Conservation (phyloP, 257 asterid genomes). For the Cynanchum wilfordii region DNA sequence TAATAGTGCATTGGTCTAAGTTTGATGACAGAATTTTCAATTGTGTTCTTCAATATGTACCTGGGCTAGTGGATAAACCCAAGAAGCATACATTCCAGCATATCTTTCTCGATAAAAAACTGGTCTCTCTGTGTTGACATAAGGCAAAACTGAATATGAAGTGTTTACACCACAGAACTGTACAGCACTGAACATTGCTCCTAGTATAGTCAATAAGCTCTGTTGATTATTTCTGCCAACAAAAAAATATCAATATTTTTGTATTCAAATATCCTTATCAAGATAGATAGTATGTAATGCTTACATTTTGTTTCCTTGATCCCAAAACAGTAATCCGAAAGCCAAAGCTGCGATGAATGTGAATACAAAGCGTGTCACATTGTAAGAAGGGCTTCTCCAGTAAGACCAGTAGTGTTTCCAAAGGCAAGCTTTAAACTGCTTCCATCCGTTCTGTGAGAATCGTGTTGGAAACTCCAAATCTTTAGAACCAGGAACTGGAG, state of each 20-base stretch:
- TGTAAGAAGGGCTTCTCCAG: conserved; percentile 37
- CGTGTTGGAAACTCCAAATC: conserved; percentile 21
- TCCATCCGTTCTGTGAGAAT: conserved; percentile 24
- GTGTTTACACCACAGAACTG: conserved; percentile 47
- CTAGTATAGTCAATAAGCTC: conserved; percentile 42
- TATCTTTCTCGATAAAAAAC: conserved; percentile 53
- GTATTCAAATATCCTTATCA: no score
- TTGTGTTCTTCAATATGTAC: no score
- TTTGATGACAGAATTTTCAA: no score
- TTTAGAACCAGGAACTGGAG: conserved; percentile 16
- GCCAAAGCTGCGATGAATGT: conserved; percentile 16
- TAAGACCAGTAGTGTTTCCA: conserved; percentile 29
- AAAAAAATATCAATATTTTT: not conserved
- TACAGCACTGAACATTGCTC: conserved; percentile 32
- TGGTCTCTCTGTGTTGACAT: conserved; percentile 39
- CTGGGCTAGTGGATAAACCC: conserved; percentile 62
- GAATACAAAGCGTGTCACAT: conserved; percentile 18
- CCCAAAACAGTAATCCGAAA: conserved; percentile 21
- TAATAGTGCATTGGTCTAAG: no score
- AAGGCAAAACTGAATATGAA: conserved; percentile 39
- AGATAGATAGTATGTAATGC: not conserved
- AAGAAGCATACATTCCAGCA: conserved; percentile 57
- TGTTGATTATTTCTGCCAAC: conserved; percentile 40
- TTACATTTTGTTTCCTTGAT: conserved; percentile 24
- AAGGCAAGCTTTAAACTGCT: conserved; percentile 22